Conservation (phyloP, 2,329 filamentous ascomycete genomes). For the Colletotrichum graminicola region DNA sequence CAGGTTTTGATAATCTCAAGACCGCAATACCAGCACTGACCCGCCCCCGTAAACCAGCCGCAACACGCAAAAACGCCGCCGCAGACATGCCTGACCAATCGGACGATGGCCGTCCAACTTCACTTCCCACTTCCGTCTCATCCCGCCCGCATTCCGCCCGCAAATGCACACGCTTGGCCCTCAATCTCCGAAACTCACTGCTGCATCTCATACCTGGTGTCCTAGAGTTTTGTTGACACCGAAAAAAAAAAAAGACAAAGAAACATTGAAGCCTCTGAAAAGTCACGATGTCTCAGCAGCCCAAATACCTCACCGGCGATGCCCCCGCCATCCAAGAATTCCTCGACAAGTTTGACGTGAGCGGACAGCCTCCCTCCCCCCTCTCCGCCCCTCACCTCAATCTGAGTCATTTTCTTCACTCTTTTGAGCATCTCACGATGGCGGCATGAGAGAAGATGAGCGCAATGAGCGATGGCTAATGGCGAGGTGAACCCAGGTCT, state of each 20-base stretch:
- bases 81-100: constrained; percentile 24
- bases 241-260: constrained; percentile 7
- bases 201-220: constrained; percentile 19
- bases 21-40: not conserved
- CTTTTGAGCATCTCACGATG: constrained; percentile 5
- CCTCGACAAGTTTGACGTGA: constrained; percentile 90
- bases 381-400: constrained; percentile 7
- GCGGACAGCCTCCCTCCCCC: constrained; percentile 54
- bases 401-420: constrained; percentile 34
- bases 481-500: constrained; percentile 59
- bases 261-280: not conserved
- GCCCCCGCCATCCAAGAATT: constrained; percentile 82
- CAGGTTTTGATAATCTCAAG: constrained; percentile 24
- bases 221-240: constrained; percentile 23
- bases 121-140: constrained; percentile 17
- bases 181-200: constrained; percentile 11
- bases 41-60: constrained; percentile 15
- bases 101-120: constrained; percentile 40
- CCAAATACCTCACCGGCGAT: constrained; percentile 84
- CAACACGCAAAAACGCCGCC: not conserved
- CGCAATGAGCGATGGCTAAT: constrained; percentile 41
- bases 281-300: constrained; percentile 50
- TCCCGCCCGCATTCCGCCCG: not conserved
- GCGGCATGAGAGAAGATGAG: constrained; percentile 12
- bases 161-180: constrained; percentile 10